Evolutionary conservation across 2,329 filamentous ascomycete species (phyloP), one percentile per base, ranked within the genome.

Genomic region (Arthrobotrys sinensis): DNA sequence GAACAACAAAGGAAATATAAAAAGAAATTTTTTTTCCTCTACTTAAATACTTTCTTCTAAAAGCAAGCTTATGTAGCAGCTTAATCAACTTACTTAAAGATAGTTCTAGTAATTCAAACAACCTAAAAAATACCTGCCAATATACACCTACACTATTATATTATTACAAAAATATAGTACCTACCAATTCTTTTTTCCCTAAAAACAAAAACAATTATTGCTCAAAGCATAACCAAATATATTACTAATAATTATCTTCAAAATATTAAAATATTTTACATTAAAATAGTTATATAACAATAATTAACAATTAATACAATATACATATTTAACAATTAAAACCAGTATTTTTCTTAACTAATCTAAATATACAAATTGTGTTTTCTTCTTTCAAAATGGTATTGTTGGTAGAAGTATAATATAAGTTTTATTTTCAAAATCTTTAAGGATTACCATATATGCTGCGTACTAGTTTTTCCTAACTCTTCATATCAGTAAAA

Each of bases 231-330:
- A 14, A 14, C 21, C 11, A 55, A 55, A 28, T 55, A 28, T 38
- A 38, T 34, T 38, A 28, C 52, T 11, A 28, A 55, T 38, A 55
- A 55, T 38, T 55, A 28, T 19, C 52, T 55, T 38, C 28, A 28
- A 55, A 28, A 28, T 55, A 55, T 19, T 5, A 55, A 55, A 36
- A 1, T 11, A 52, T 52, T 52, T 19, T 28, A 11, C n/a, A 28
- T 16, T 11, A 52, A 52, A 19, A 52, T 28, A n/a, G 21, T 16
- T 4, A 52, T 52, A 24, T 32, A 52, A 34, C 14, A 19, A 28
- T 11, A 52, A 10, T 21, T 55, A 55, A 55, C 32, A 19, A n/a
- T 55, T 19, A 4, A 38, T 55, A 36, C 24, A 1, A 12, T 55
- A 38, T n/a, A n/a, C n/a, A n/a, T n/a, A 10, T 55, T 16, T 55